Percentiles rank a stretch among this genome's conserved stretches.
Conservation (phyloP, 2,329 filamentous ascomycete genomes). For the Albifimbria verrucaria region DNA sequence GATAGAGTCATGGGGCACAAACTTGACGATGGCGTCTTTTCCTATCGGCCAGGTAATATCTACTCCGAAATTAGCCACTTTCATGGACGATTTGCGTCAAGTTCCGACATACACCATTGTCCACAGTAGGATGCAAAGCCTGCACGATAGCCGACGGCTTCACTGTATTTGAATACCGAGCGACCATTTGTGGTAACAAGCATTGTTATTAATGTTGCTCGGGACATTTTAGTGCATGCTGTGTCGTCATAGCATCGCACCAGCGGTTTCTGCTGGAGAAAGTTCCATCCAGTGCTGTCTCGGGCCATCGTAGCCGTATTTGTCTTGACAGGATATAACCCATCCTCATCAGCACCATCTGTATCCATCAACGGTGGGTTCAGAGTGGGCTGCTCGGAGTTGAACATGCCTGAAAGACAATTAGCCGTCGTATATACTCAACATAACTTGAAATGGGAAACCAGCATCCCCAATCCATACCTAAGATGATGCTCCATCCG, state of each 20-base stretch:
- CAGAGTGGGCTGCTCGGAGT: background rate
- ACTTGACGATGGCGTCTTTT: background rate
- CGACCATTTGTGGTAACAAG: background rate
- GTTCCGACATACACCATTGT: background rate
- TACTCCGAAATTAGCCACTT: background rate
- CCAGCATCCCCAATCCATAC: no score
- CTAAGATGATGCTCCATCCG: background rate
- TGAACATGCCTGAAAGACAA: no score
- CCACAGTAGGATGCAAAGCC: conserved; percentile 1
- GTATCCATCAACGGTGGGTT: background rate
- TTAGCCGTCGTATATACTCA: no score
- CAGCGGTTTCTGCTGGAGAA: background rate
- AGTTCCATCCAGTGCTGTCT: background rate
- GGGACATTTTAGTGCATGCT: background rate
- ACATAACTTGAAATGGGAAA: no score
- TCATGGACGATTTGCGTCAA: background rate
- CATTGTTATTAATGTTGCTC: background rate
- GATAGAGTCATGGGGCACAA: background rate
- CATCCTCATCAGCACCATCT: background rate
- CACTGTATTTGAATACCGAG: background rate
- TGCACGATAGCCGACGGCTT: background rate
- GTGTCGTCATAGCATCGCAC: background rate
- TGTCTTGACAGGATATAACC: background rate
- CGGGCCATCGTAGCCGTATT: background rate
- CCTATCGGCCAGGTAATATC: conserved; percentile 1